Percentiles rank a stretch among this genome's conserved stretches.
Evolutionary conservation across 2,329 filamentous ascomycete genomes (phyloP).

Genomic region (Xylaria sp.): DNA sequence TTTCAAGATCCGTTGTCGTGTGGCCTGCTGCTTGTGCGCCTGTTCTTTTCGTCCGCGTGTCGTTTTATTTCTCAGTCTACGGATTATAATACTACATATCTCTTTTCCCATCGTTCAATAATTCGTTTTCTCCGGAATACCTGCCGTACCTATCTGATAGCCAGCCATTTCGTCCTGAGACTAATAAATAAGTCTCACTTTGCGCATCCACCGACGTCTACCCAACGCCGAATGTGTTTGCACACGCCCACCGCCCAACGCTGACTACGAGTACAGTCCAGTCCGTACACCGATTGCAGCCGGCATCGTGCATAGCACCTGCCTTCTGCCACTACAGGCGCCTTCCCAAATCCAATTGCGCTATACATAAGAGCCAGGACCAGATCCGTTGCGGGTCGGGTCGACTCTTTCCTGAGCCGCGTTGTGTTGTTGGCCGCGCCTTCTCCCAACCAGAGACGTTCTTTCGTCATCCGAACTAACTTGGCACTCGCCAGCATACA

Average conservation of each 20-base stretch:
- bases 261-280: slow-evolving; percentile 1
- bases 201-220: background rate
- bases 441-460: slow-evolving; percentile 31
- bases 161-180: background rate
- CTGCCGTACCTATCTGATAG: no score
- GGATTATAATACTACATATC: slow-evolving; percentile 4
- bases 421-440: slow-evolving; percentile 17
- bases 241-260: slow-evolving; percentile 7
- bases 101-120: slow-evolving; percentile 14
- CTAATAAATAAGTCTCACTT: background rate
- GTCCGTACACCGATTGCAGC: slow-evolving; percentile 7
- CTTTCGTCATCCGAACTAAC: slow-evolving; percentile 25
- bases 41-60: slow-evolving; percentile 17
- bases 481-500: slow-evolving; percentile 1
- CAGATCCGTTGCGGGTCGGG: slow-evolving; percentile 2
- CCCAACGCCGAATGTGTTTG: no score
- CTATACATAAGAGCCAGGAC: background rate
- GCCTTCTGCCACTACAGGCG: background rate
- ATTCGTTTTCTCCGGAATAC: background rate
- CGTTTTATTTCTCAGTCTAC: slow-evolving; percentile 21
- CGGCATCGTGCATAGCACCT: slow-evolving; percentile 5
- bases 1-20: slow-evolving; percentile 28
- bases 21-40: slow-evolving; percentile 16
- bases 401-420: slow-evolving; percentile 16
- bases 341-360: background rate